Conservation (phyloP, 768 basidiomycete genomes). For the Kwoniella sp. region DNA sequence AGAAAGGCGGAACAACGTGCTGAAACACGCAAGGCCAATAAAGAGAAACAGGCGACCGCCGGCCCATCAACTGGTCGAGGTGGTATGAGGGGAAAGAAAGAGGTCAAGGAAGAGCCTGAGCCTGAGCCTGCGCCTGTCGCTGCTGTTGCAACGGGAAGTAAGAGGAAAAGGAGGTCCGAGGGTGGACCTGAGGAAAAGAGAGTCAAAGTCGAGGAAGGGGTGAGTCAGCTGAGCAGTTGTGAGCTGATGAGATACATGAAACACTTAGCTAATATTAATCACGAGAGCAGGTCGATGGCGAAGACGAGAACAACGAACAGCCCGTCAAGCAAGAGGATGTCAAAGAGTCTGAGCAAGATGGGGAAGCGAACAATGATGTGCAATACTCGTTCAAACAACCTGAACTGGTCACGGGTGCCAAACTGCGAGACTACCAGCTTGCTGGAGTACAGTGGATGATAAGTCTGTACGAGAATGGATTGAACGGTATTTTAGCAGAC, state of each 20-base stretch:
- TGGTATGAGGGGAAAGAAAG: slow-evolving; percentile 32
- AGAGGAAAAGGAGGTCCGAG: slow-evolving; percentile 35
- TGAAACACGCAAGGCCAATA: slow-evolving; percentile 43
- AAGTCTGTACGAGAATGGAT: slow-evolving; percentile 71
- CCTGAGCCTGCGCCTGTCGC: not conserved
- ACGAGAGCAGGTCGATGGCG: not conserved
- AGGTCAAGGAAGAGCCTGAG: slow-evolving; percentile 20
- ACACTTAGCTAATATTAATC: slow-evolving; percentile 5
- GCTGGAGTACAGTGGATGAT: slow-evolving; percentile 97
- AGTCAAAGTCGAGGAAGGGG: slow-evolving; percentile 39
- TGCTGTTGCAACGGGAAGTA: slow-evolving; percentile 15
- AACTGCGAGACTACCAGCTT: slow-evolving; percentile 84
- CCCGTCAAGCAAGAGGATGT: slow-evolving; percentile 15
- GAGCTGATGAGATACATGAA: no score
- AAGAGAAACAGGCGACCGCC: slow-evolving; percentile 42
- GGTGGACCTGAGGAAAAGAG: slow-evolving; percentile 33
- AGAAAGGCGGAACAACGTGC: slow-evolving; percentile 46
- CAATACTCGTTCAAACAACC: slow-evolving; percentile 63
- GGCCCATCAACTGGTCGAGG: slow-evolving; percentile 15
- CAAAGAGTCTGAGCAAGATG: slow-evolving; percentile 19
- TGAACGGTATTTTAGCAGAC: slow-evolving; percentile 65
- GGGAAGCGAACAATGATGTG: slow-evolving; percentile 22
- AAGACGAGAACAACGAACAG: slow-evolving; percentile 8
- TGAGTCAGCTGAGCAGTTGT: slow-evolving; percentile 6
- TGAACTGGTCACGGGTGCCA: slow-evolving; percentile 76